Evolutionary conservation across 192 early-diverging fungal species (phyloP), one percentile per base, ranked within the genome.

Genomic region (Mortierella hygrophila): DNA sequence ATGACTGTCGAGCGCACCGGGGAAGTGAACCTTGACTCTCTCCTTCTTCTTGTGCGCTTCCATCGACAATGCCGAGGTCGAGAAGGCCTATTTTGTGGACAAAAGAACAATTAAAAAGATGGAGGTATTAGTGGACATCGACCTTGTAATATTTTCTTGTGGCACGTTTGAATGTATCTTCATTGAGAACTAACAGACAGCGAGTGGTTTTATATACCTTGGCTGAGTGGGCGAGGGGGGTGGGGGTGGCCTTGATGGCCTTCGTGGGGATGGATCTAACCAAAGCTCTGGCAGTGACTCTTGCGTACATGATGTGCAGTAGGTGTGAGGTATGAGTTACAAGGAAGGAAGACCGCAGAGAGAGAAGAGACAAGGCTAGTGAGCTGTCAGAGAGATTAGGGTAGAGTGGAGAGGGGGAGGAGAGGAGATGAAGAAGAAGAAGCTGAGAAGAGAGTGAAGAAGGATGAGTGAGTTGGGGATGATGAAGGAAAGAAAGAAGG

Each of bases 11-110:
- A 91, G 82, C 2, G 93, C 93, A 46, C 94, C 94, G 6, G 93
- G 94, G 82, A 94, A 94, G 87, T 90, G 88, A 49, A 92, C 92
- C 79, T 94, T 95, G 76, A 90, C 88, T 47, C 82, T 46, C 21
- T 76, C 85, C 75, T 90, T 80, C 79, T 87, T 81, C 68, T 88
- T 83, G 38, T n/a, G 47, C 5, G 74, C 7, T 26, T 86, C 71
- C 84, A 69, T 68, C 5, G 79, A 77, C 68, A 81, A 9, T 65
- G 71, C 65, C 9, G 84, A 86, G n/a, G 79, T 86, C 1, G 84
- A 52, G 29, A 86, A 86, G 32, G 84, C 47, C 84, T 86, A 68
- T n/a, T 37, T 40, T 40, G 3, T 40, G 6, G 38, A 40, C 2
- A 21, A 13, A 1, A 32, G 42, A 41, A 15, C 18, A 9, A 44